Evolutionary conservation across 495 filamentous ascomycete genomes (phyloP).

Genomic region (Podospora sp.): DNA sequence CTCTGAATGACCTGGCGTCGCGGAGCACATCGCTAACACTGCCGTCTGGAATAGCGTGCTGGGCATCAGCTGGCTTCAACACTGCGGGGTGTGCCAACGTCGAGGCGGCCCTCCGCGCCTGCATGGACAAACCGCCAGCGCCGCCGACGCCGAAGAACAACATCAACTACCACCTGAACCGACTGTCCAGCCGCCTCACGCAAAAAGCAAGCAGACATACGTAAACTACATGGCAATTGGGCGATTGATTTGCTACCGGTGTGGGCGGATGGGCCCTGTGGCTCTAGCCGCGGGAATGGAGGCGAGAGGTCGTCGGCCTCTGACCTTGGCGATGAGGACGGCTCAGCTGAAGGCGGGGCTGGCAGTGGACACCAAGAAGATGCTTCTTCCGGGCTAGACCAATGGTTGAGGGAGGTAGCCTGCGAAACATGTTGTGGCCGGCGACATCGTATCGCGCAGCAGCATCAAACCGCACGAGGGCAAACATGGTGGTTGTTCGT

Average conservation of each 20-base stretch:
- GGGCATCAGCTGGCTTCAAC: slow-evolving; percentile 84
- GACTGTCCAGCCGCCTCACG: slow-evolving; percentile 81
- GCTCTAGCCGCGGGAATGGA: neutral
- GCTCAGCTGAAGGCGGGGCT: neutral
- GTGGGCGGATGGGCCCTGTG: neutral
- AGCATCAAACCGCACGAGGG: neutral
- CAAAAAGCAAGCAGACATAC: slow-evolving; percentile 60
- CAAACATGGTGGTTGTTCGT: neutral
- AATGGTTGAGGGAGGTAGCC: neutral
- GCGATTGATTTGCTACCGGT: neutral
- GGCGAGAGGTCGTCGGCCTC: neutral
- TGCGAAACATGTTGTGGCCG: neutral
- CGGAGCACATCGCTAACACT: neutral
- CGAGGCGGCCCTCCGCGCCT: slow-evolving; percentile 80
- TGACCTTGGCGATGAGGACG: neutral
- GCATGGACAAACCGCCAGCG: slow-evolving; percentile 86
- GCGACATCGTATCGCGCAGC: neutral
- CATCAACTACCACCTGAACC: slow-evolving; percentile 92
- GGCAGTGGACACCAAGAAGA: neutral
- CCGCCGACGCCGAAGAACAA: slow-evolving; percentile 71
- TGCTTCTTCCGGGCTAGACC: neutral
- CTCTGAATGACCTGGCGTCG: neutral
- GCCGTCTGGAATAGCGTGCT: slow-evolving; percentile 67
- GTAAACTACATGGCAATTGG: slow-evolving; percentile 52
- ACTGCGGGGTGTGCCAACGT: slow-evolving; percentile 74